Evolutionary conservation across 306 rosid genomes (phyloP).

Genomic region (Prunus persica): Prunus_persica_NCBIv2 NC_034016.1:18218501-18219000

Average conservation of each 20-base stretch:
- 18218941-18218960: constrained; percentile 87
- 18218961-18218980: constrained; percentile 83
- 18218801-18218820: neutral
- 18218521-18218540: neutral
- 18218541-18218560: neutral
- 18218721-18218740: constrained; percentile 23
- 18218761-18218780: constrained; percentile 48
- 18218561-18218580: neutral
- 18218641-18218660: constrained; percentile 62
- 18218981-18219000: constrained; percentile 76
- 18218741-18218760: constrained; percentile 68
- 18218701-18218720: constrained; percentile 6
- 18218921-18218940: constrained; percentile 71
- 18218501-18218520: neutral
- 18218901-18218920: constrained; percentile 63
- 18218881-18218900: constrained; percentile 38
- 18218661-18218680: constrained; percentile 36
- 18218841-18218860: neutral
- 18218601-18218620: constrained; percentile 58
- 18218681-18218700: constrained; percentile 26
- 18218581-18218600: constrained; percentile 59
- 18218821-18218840: neutral
- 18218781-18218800: constrained; percentile 11
- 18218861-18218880: neutral
- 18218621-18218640: constrained; percentile 44